Conservation (phyloP, 331 rosid genomes). For the Malus hybrid region DNA sequence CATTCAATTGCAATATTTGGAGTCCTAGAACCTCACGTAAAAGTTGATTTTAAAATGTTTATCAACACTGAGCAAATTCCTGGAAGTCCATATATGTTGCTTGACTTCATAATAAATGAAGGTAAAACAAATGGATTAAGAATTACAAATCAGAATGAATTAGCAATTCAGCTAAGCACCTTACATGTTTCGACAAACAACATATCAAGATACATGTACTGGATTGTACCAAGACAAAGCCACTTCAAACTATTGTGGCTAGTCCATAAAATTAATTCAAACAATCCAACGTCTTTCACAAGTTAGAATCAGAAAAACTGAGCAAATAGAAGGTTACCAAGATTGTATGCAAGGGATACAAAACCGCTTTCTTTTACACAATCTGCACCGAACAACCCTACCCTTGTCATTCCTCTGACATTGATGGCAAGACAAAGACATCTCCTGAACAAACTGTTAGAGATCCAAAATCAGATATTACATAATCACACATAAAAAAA, state of each 20-base stretch:
- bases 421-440: conserved; percentile 73
- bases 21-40: not conserved
- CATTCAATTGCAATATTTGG: not conserved
- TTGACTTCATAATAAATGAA: not conserved
- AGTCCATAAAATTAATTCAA: not conserved
- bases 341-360: conserved; percentile 43
- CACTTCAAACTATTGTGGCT: not conserved
- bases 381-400: conserved; percentile 46
- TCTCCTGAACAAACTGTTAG: conserved; percentile 35
- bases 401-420: conserved; percentile 87
- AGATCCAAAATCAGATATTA: conserved; percentile 5
- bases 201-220: not conserved
- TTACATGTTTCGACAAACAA: not conserved
- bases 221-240: not conserved
- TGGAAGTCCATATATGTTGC: not conserved
- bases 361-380: conserved; percentile 48
- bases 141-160: not conserved
- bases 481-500: not conserved
- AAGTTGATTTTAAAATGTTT: not conserved
- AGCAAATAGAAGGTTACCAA: conserved; percentile 36
- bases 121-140: not conserved
- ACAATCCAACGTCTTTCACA: not conserved
- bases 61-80: not conserved
- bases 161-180: not conserved
- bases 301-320: not conserved